These are phyloP conservation scores for Kluyveromyces sp. DNA, from an alignment of 1,139 yeast species.

Conservation along the genomic window DNA sequence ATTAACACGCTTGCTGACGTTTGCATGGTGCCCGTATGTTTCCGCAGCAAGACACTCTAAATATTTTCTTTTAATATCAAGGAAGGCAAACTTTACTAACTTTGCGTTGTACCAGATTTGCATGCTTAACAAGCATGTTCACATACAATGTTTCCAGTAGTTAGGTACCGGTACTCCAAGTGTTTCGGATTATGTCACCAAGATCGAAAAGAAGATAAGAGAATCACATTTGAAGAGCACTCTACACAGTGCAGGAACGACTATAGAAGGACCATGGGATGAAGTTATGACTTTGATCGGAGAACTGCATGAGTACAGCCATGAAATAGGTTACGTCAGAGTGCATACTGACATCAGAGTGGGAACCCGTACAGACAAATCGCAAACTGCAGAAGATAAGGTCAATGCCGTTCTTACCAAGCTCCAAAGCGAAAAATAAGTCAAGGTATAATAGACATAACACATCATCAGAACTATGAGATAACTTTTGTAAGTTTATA, in stretches of 20 bases:
- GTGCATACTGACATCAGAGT: constrained; percentile 81
- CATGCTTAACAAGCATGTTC: no score
- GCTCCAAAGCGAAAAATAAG: constrained; percentile 21
- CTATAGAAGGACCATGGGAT: constrained; percentile 88
- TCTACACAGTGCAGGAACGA: constrained; percentile 85
- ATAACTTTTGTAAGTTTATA: not conserved
- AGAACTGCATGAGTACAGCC: constrained; percentile 66
- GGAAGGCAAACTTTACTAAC: no score
- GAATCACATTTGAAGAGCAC: constrained; percentile 57
- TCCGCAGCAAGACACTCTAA: not conserved
- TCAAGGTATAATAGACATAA: no score
- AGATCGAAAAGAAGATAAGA: constrained; percentile 56
- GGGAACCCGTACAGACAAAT: constrained; percentile 68
- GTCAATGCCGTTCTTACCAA: constrained; percentile 53
- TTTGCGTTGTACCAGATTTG: no score
- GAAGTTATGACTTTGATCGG: constrained; percentile 77
- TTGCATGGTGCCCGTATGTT: constrained; percentile 65
- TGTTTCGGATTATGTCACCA: constrained; percentile 71
- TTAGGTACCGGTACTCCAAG: constrained; percentile 75
- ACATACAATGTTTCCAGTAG: constrained; percentile 26
- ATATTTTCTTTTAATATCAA: not conserved
- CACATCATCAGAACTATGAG: no score
- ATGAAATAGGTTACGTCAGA: constrained; percentile 60
- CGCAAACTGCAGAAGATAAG: constrained; percentile 61
- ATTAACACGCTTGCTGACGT: constrained; percentile 73